Base-by-base conservation (phyloP, 495 filamentous ascomycete genomes). In the Talaromyces thailandensis region DNA sequence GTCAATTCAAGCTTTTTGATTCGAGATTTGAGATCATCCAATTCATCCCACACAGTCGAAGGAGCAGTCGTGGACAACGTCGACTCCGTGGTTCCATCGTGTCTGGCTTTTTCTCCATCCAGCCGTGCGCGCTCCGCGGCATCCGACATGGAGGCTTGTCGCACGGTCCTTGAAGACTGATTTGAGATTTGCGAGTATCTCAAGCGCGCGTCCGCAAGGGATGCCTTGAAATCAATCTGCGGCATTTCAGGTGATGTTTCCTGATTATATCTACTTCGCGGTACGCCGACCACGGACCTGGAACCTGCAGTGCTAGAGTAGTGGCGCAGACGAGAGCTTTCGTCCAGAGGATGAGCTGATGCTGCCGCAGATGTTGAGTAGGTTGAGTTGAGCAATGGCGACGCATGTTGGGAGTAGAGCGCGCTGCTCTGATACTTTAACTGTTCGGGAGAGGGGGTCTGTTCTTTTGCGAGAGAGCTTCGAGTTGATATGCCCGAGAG, bases 11-110 rank as follows among this genome's bases (percentile, higher is more conserved):
- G 81, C 53, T 90, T 90, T 63, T 89, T 86, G 64, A 98, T 96
- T 23, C 95, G 85, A 9, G 91, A 93, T 70, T 98, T 98, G 12
- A 98, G 76, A 60, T 98, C 95, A 66, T 98, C 94, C 21, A 98
- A 75, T 73, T 98, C 94, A 71, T 98, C 94, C 95, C 95, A 98
- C 9, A 98, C 90, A 1, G 91, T 95, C 2, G 94, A 96, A 23
- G 92, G 88, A 8, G 92, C 91, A 2, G 86, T 92, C 0, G 90
- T 91, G 0, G 94, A 98, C 24, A 86, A 78, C 0, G 90, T 92
- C 0, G 93, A 96, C 63, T 90, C 90, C 2, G 91, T 92, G 12
- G 59, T 52, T 32, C 84, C 84, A 65, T 88, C 84, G 4, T 72
- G 74, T 55, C 76, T 74, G 23, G 79, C 59, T 56, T 80, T 85